A percentile compares a stretch with the other conserved stretches of the same genome.
Conservation (phyloP, 805 yeast species). For the Candida golubevii region DNA sequence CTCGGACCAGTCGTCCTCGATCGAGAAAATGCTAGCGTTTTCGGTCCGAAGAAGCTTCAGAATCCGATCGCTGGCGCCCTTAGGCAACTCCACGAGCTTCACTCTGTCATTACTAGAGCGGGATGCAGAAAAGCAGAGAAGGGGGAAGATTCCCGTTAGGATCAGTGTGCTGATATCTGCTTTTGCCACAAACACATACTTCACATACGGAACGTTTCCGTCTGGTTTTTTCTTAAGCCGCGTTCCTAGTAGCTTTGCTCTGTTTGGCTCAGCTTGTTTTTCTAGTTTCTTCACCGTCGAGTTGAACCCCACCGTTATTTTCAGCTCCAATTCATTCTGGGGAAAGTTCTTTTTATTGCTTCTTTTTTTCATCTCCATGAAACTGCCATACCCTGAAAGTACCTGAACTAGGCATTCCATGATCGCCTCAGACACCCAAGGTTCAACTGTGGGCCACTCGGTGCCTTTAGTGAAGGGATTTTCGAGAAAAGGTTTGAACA, state of each 20-base stretch:
- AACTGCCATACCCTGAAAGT: conserved; percentile 15
- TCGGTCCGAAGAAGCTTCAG: conserved; percentile 27
- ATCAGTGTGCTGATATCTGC: conserved; percentile 49
- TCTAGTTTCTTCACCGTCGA: conserved; percentile 48
- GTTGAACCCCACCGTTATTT: conserved; percentile 50
- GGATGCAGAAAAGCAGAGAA: conserved; percentile 46
- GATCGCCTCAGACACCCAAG: conserved; percentile 7
- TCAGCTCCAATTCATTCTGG: conserved; percentile 21
- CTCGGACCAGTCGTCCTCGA: conserved; percentile 24
- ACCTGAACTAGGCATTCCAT: conserved; percentile 13
- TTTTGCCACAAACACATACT: conserved; percentile 57
- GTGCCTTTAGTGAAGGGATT: conserved; percentile 53
- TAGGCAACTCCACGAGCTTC: conserved; percentile 59
- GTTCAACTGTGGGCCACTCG: conserved; percentile 15
- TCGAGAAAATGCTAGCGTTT: conserved; percentile 31
- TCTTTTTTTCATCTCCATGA: conserved; percentile 6
- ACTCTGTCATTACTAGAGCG: conserved; percentile 28
- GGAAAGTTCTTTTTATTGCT: conserved; percentile 9
- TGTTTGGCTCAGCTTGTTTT: conserved; percentile 30
- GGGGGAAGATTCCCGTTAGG: conserved; percentile 55
- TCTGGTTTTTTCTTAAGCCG: conserved; percentile 4
- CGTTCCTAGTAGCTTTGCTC: conserved; percentile 13
- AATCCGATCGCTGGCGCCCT: conserved; percentile 30
- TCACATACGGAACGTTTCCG: conserved; percentile 16
- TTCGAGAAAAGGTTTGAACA: conserved; percentile 61